Conservation (phyloP, 768 basidiomycete genomes). For the Serendipita sp. region DNA sequence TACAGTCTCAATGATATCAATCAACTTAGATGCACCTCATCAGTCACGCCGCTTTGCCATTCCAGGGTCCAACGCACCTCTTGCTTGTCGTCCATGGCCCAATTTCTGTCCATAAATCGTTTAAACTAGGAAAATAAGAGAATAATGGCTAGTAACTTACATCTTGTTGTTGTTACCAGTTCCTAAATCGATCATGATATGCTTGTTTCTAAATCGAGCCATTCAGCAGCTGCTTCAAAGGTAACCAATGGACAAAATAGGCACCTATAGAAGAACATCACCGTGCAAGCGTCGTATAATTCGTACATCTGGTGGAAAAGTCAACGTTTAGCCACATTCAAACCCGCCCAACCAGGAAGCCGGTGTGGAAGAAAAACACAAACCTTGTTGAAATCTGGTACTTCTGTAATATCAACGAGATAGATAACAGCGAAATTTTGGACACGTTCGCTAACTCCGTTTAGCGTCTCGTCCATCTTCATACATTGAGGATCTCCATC, state of each 20-base stretch:
- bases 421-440: conserved; percentile 99
- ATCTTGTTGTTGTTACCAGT: conserved; percentile 99
- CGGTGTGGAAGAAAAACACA: conserved; percentile 11
- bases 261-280: conserved; percentile 97
- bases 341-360: neutral
- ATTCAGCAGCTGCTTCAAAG: neutral
- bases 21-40: conserved; percentile 37
- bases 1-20: conserved; percentile 96
- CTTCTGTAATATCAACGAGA: conserved; percentile 84
- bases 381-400: conserved; percentile 98
- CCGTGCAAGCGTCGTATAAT: conserved; percentile 89
- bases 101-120: conserved; percentile 46
- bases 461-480: conserved; percentile 97
- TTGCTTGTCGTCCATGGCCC: conserved; percentile 98
- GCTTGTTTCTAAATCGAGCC: conserved; percentile 58
- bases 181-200: conserved; percentile 99
- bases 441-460: conserved; percentile 83
- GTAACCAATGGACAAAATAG: conserved; percentile 6
- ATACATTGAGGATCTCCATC: conserved; percentile 91
- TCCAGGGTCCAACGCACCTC: conserved; percentile 40
- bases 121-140: neutral
- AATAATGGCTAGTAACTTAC: conserved; percentile 30
- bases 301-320: conserved; percentile 73
- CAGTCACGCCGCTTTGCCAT: neutral
- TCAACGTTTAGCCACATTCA: neutral